These are phyloP conservation scores for Colletotrichum chrysophilum DNA, from an alignment of 2,329 filamentous ascomycete genomes.

Conservation along the genomic window DNA sequence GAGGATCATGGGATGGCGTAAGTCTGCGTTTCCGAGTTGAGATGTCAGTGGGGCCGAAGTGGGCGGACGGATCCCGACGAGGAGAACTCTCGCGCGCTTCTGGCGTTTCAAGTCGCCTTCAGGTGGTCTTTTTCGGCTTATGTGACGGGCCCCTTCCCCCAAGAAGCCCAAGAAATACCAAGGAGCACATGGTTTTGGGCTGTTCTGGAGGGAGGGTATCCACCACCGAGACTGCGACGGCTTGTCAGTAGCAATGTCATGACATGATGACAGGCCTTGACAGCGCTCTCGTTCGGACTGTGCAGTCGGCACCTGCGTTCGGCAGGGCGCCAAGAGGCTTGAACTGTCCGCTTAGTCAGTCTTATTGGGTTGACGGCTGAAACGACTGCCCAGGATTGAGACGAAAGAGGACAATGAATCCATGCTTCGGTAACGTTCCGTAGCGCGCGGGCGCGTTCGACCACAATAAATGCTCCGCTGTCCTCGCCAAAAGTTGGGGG, in stretches of 20 bases:
- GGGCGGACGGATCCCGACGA: conserved; percentile 7
- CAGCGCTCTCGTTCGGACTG: not conserved
- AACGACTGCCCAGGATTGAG: not conserved
- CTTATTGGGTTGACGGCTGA: not conserved
- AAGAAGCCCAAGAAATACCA: not conserved
- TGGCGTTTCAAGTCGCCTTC: conserved; percentile 15
- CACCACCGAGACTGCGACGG: not conserved
- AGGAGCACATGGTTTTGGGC: not conserved
- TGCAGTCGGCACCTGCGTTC: conserved; percentile 2
- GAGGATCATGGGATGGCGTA: conserved; percentile 12
- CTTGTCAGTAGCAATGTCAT: not conserved
- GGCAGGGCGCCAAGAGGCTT: not conserved
- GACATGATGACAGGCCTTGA: not conserved
- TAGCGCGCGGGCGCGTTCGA: not conserved
- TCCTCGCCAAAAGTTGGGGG: not conserved
- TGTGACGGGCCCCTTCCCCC: not conserved
- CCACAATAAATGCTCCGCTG: not conserved
- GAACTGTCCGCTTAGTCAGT: conserved; percentile 1
- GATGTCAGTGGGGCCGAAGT: conserved; percentile 8
- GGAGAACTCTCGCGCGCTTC: not conserved
- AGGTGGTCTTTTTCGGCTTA: not conserved
- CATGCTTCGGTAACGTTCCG: conserved; percentile 10
- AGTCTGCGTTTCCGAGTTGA: conserved; percentile 15
- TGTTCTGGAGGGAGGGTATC: not conserved
- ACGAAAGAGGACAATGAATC: not conserved